These are phyloP conservation scores for Clonostachys chloroleuca DNA, from an alignment of 2,329 filamentous ascomycete genomes.

Conservation along the genomic window DNA sequence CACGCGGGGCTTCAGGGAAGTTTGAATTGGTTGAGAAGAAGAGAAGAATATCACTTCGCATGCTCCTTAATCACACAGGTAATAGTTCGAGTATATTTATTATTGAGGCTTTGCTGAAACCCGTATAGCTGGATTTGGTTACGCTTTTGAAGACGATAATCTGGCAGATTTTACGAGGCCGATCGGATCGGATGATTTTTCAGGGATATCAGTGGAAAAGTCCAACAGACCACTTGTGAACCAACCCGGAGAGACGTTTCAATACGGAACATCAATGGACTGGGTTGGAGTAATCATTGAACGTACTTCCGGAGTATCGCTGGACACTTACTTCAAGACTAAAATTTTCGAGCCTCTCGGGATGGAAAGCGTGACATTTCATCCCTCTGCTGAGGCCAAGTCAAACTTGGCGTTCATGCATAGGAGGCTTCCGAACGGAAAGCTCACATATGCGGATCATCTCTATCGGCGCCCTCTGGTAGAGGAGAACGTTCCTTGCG, in stretches of 20 bases:
- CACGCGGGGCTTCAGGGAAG: slow-evolving; percentile 18
- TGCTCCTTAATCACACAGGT: slow-evolving; percentile 46
- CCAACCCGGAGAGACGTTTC: slow-evolving; percentile 58
- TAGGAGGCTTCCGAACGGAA: slow-evolving; percentile 37
- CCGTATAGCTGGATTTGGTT: slow-evolving; percentile 45
- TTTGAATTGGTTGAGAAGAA: slow-evolving; percentile 32
- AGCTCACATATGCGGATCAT: slow-evolving; percentile 39
- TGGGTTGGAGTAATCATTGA: slow-evolving; percentile 49
- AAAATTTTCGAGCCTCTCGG: slow-evolving; percentile 42
- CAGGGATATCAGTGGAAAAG: slow-evolving; percentile 39
- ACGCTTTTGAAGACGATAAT: slow-evolving; percentile 47
- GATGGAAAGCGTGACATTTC: slow-evolving; percentile 47
- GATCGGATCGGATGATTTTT: slow-evolving; percentile 52
- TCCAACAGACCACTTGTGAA: slow-evolving; percentile 51
- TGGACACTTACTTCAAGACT: slow-evolving; percentile 44
- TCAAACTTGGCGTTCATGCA: slow-evolving; percentile 53
- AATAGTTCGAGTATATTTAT: not conserved
- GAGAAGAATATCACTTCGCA: slow-evolving; percentile 40
- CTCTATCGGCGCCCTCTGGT: slow-evolving; percentile 33
- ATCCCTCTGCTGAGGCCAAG: slow-evolving; percentile 50
- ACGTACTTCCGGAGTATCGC: slow-evolving; percentile 30
- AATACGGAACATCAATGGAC: slow-evolving; percentile 46
- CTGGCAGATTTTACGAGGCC: slow-evolving; percentile 42
- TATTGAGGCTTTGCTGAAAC: not conserved
- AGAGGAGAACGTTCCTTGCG: not conserved